Evolutionary conservation across 768 basidiomycete genomes (phyloP), one percentile per base, ranked within the genome.

Genomic region (Glaciozyma martinii): DNA sequence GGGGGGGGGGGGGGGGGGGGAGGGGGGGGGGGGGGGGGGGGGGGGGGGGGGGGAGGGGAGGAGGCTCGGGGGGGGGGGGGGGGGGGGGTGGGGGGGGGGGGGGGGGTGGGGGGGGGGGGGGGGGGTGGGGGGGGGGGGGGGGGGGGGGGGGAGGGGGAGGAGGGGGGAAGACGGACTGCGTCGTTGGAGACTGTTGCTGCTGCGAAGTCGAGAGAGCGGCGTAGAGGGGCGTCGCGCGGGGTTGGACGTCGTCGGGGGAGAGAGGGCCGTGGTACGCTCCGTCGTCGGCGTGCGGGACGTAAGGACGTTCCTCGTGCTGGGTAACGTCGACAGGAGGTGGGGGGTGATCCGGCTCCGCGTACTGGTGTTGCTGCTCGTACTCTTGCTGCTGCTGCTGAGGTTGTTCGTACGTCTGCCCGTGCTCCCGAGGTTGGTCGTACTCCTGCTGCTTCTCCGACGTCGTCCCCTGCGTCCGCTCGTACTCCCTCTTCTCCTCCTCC

Each of bases 301-400:
- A 16, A 5, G 40, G n/a, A 15, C 52, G 49, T 25, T 44, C 46
- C 18, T 27, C 9, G 43, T 15, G 58, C n/a, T 30, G n/a, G 9
- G 30, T 9, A 18, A 21, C 58, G 1, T 43, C 8, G 10, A 16
- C 16, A 19, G 27, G 8, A 18, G 5, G 18, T 16, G 23, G 8
- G 3, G 40, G n/a, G 16, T 50, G 21, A 25, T 23, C 27, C 6
- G 15, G 16, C 33, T 29, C 21, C 15, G 55, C 60, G 60, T 18
- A 67, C 59, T 63, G 62, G 27, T 60, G 57, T 62, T 67, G 62
- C 43, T 67, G 62, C 0, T 18, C 46, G 32, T 57, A 57, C 6
- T 55, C 57, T 1, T 54, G 54, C 49, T 63, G 55, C 47, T 60
- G 60, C n/a, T 58, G 52, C 49, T 52, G 15, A 13, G 29, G 58